Evolutionary conservation across 2,329 filamentous ascomycete genomes (phyloP).

Genomic region (Penicillium italicum): DNA sequence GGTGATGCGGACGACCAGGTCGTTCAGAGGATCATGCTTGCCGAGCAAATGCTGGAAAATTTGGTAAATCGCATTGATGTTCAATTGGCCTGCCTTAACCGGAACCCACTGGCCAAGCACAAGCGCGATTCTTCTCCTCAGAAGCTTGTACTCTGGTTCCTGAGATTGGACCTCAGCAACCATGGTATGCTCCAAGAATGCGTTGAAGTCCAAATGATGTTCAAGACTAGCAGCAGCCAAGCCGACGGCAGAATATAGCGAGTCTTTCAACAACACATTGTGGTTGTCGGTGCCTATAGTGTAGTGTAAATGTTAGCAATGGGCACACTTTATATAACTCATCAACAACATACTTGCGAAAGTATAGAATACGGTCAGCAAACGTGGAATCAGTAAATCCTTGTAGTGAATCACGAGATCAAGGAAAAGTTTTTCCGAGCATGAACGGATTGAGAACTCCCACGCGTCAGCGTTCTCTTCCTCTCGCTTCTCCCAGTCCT

Average conservation of each 20-base stretch:
- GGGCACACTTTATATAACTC: neutral
- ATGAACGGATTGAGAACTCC: slow-evolving; percentile 89
- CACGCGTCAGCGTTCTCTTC: slow-evolving; percentile 80
- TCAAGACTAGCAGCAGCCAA: slow-evolving; percentile 74
- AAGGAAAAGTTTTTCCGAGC: slow-evolving; percentile 88
- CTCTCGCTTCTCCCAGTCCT: slow-evolving; percentile 92
- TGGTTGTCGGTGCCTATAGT: slow-evolving; percentile 57
- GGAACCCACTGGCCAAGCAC: slow-evolving; percentile 86
- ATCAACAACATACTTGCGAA: slow-evolving; percentile 58
- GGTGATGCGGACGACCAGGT: slow-evolving; percentile 86
- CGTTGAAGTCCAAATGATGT: slow-evolving; percentile 75
- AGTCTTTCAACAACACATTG: slow-evolving; percentile 83
- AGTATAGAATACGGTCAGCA: slow-evolving; percentile 77
- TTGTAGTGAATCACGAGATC: slow-evolving; percentile 90
- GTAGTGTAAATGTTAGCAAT: slow-evolving; percentile 14
- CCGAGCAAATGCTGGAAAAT: slow-evolving; percentile 86
- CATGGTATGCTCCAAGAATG: slow-evolving; percentile 70
- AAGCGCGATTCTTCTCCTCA: slow-evolving; percentile 84
- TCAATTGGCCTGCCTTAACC: slow-evolving; percentile 66
- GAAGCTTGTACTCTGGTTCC: slow-evolving; percentile 67
- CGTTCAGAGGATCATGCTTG: slow-evolving; percentile 72
- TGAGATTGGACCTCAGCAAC: slow-evolving; percentile 72
- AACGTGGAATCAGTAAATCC: slow-evolving; percentile 69
- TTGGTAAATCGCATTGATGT: slow-evolving; percentile 73
- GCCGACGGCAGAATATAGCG: slow-evolving; percentile 89